Evolutionary conservation across 225 moss, liverwort and hornwort species (phyloP), one percentile per base, ranked within the genome.

Genomic region (Polytrichum commune): DNA sequence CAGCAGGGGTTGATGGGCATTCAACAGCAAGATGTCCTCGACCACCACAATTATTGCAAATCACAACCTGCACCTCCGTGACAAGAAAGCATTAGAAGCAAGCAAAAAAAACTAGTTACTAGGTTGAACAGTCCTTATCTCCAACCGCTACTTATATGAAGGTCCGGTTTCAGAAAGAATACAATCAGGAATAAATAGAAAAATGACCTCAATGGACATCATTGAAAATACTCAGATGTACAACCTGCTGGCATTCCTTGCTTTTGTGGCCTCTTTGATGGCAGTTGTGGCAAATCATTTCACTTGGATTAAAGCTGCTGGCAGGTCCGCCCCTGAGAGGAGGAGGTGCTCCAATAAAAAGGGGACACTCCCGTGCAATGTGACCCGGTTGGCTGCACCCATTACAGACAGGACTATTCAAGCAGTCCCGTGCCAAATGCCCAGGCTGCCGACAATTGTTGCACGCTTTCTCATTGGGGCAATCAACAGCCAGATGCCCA

Each of bases 401-500:
- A 82, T 89, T 89, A 77, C 89, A 89, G 38, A 89, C 89, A 29
- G 89, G 89, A 53, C 86, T 86, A 71, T 89, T 89, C 18, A 79
- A 63, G 64, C 89, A 89, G 73, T 89, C 89, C 46, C 89, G 77
- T 46, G 89, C 89, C 72, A 89, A 69, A 76, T 89, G 89, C 53
- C 89, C 89, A 28, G 89, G 73, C 79, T 89, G 81, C 19, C 89
- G 86, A 63, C 89, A 89, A 74, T 89, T 89, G 67, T 89, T 89
- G 67, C 89, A 89, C 4, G 89, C 89, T 76, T 89, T 89, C 79
- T 89, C 89, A 73, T 89, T 89, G 35, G 89, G 86, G 74, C 89
- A 89, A 33, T 89, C 89, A 29, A 84, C 84, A 72, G 89, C 86
- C 63, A 86, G 86, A 85, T 89, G 89, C 53, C 89, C 89, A 68